These are phyloP conservation scores for Globisporangium okanoganense DNA, from an alignment of 352 stramenopile genomes.

Conservation along the genomic window DNA sequence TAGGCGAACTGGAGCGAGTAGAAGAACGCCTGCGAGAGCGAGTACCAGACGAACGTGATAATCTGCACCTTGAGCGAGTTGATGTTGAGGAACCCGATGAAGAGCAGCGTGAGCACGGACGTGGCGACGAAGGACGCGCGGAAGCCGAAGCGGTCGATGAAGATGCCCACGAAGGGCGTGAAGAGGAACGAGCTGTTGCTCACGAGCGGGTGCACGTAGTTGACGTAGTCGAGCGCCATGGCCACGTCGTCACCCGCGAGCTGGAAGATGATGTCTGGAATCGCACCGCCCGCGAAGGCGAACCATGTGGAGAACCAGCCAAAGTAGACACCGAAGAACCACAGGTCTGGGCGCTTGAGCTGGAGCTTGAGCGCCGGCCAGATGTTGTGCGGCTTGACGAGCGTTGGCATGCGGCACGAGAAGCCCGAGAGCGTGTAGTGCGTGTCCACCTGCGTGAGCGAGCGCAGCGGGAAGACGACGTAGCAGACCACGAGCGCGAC, in stretches of 20 bases:
- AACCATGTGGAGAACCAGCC: conserved; percentile 30
- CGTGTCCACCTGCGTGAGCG: conserved; percentile 11
- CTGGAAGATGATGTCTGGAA: conserved; percentile 23
- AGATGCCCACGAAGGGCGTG: conserved; percentile 20
- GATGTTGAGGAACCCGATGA: conserved; percentile 25
- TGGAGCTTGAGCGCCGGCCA: conserved; percentile 21
- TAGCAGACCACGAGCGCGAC: conserved; percentile 30
- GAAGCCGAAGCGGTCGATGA: conserved; percentile 25
- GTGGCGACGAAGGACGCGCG: conserved; percentile 17
- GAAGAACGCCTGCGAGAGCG: conserved; percentile 23
- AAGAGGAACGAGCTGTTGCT: conserved; percentile 28
- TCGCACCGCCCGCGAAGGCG: conserved; percentile 24
- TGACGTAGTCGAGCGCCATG: conserved; percentile 19
- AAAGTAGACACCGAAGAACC: conserved; percentile 30
- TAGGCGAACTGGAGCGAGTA: conserved; percentile 35
- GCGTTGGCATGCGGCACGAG: conserved; percentile 12
- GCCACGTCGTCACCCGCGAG: conserved; percentile 11
- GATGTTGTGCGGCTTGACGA: conserved; percentile 14
- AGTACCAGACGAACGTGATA: conserved; percentile 23
- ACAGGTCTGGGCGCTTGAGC: conserved; percentile 18
- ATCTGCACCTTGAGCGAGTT: conserved; percentile 22
- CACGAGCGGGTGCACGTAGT: conserved; percentile 23
- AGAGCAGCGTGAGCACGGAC: conserved; percentile 19
- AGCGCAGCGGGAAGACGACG: conserved; percentile 19
- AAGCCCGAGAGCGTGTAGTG: conserved; percentile 23